Base-by-base conservation (phyloP, 768 basidiomycete species). In the Lactifluus hygrophoroides region DNA sequence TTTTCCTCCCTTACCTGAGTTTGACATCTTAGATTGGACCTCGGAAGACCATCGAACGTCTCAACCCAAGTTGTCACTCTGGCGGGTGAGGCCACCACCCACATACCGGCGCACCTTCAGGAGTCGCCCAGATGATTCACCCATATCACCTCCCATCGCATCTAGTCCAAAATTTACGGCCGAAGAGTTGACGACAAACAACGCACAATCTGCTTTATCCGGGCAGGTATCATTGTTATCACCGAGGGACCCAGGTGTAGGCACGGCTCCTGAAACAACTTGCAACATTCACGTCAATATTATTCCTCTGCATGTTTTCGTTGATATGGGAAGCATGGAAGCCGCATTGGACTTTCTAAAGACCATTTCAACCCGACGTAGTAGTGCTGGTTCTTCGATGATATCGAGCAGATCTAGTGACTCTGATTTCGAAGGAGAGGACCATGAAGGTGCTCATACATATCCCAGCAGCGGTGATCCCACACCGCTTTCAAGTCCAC, bases 251-350 rank as follows among this genome's bases (percentile, higher is more conserved):
- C 37, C 56, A 19, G 37, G 32, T 17, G 32, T 14, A 16, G 45
- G 52, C 21, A 30, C n/a, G 6, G 16, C 21, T 2, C 38, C 38
- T 21, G 43, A 49, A 54, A 27, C 64, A 51, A 28, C 53, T 30
- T 38, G 53, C 32, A 50, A 49, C 5, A 50, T 82, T 32, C 73
- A 77, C 28, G 65, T 81, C n/a, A 66, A 68, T n/a, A 49, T 81
- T 8, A 73, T 74, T 10, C 86, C 92, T 10, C 64, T 94, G 10
- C 91, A 93, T 66, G 42, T 88, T n/a, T 90, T 91, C 66, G 51
- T 89, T 27, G 90, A 94, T 68, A 72, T 90, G 46, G 77, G 71
- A 34, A 68, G 73, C 54, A 63, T 76, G 19, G 63, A 81, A 50
- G 66, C 69, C 58, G 71, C 76, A 45, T 66, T 80, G 34, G 66